Percentiles rank a stretch among this genome's conserved stretches.
phyloP scores from a whole-genome alignment of 768 basidiomycete species.

The Leccinum sublutescens region DNA sequence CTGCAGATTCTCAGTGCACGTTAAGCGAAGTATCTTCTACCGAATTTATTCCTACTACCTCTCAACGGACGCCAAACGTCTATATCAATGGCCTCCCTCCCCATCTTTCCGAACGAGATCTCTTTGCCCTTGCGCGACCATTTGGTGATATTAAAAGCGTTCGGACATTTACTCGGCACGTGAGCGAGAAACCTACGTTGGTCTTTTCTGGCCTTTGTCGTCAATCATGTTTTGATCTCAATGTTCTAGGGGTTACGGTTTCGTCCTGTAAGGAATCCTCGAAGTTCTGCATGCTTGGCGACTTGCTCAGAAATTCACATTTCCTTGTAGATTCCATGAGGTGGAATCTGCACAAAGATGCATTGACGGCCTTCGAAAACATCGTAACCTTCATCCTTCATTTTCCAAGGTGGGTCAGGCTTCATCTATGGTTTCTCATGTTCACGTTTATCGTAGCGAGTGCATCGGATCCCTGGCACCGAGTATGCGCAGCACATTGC shows the following conservation, averaged over 20 bases:
- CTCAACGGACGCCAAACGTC: slow-evolving; percentile 63
- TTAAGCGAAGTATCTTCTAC: slow-evolving; percentile 14
- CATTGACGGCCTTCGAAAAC: slow-evolving; percentile 65
- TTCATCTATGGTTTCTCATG: background rate
- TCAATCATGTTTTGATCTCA: background rate
- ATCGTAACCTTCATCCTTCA: slow-evolving; percentile 79
- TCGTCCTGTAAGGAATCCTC: slow-evolving; percentile 60
- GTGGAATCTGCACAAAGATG: slow-evolving; percentile 72
- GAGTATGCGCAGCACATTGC: slow-evolving; percentile 45
- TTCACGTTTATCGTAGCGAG: slow-evolving; percentile 38
- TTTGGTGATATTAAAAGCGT: slow-evolving; percentile 77
- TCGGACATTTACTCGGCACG: slow-evolving; percentile 79
- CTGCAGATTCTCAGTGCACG: slow-evolving; percentile 13
- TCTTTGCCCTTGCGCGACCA: slow-evolving; percentile 67
- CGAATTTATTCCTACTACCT: slow-evolving; percentile 11
- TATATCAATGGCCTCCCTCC: slow-evolving; percentile 89
- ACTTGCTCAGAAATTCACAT: background rate
- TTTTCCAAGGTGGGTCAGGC: slow-evolving; percentile 68
- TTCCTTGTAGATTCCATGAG: slow-evolving; percentile 55
- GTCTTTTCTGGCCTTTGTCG: slow-evolving; percentile 17
- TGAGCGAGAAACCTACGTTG: slow-evolving; percentile 64
- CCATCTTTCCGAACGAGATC: slow-evolving; percentile 76
- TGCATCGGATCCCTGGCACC: slow-evolving; percentile 84
- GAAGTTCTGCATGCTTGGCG: background rate
- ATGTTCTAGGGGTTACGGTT: slow-evolving; percentile 65